A percentile compares a stretch with the other conserved stretches of the same genome.
These are phyloP conservation scores for Alternaria burnsii DNA, from an alignment of 2,329 filamentous ascomycete genomes.

Conservation along the genomic window DNA sequence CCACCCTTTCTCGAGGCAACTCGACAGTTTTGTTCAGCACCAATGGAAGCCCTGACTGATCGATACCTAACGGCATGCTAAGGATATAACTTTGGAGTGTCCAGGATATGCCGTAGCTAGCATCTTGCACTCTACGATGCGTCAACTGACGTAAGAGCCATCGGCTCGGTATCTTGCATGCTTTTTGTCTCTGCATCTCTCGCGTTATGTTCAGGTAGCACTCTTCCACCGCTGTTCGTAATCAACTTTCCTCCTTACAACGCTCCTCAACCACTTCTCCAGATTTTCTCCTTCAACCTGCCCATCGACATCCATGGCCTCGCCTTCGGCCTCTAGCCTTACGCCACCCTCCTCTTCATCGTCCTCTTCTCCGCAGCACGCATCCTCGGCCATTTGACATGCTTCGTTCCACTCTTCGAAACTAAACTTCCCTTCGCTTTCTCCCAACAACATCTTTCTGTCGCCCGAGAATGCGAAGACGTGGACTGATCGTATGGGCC, in stretches of 20 bases:
- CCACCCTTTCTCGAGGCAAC: neutral
- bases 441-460: constrained; percentile 77
- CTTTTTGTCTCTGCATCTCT: neutral
- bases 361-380: constrained; percentile 66
- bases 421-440: constrained; percentile 83
- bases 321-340: constrained; percentile 39
- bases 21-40: neutral
- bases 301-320: constrained; percentile 52
- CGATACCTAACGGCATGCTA: neutral
- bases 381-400: constrained; percentile 68
- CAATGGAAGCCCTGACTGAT: neutral
- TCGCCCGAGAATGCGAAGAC: constrained; percentile 76
- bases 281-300: constrained; percentile 39
- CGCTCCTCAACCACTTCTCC: constrained; percentile 52
- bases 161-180: neutral
- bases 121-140: neutral
- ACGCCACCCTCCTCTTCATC: constrained; percentile 49
- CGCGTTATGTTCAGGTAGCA: constrained; percentile 39
- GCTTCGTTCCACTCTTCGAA: constrained; percentile 78
- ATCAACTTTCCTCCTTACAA: constrained; percentile 52
- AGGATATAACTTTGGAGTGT: neutral
- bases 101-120: too few relatives aligned
- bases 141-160: neutral
- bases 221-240: constrained; percentile 54
- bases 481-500: constrained; percentile 82